Base-by-base conservation (phyloP, 495 filamentous ascomycete species). In the Collariella sp. region DNA sequence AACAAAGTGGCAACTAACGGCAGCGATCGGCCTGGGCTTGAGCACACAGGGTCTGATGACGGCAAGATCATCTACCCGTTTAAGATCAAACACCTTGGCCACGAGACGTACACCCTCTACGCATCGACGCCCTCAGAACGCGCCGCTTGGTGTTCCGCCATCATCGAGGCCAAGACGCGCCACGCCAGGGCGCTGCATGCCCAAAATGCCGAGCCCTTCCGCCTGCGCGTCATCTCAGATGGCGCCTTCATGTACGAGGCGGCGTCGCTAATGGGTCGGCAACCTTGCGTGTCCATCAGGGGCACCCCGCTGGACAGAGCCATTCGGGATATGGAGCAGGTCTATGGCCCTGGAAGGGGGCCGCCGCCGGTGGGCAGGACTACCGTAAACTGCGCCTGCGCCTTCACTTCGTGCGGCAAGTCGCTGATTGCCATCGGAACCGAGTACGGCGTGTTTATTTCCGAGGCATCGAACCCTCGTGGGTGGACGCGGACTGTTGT, bases 181-280 rank as follows among this genome's bases (percentile, higher is more conserved):
- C 91, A 97, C 69, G 93, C 94, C 7, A 82, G 86, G 3, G 85
- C 89, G 15, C 73, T 97, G 9, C 87, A 88, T 67, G 82, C 87
- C 0, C 94, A 97, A 66, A 95, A 96, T 66, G 91, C 93, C 0
- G 93, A 99, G 70, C 93, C 93, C 1, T 99, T 99, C 79, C 79
- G 89, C 52, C 73, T 97, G 5, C 83, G 87, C 33, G 89, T 97
- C 15, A 83, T 99, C 67, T 90, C 93, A 0, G 93, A 99, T 62
- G 82, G 84, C 35, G 88, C 94, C 0, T 99, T 99, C 65, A 83
- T 80, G 6, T 88, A 88, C 60, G 88, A 95, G 50, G 79, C 83
- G n/a, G 70, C 78, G 47, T 71, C 76, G 4, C 64, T 61, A 22
- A 54, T 71, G 34, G 74, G 72, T n/a, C 69, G 72, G 39, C 64